A percentile compares a stretch with the other conserved stretches of the same genome.
These are phyloP conservation scores for Magnaporthiopsis poae DNA, from an alignment of 2,329 filamentous ascomycete species.

Conservation along the genomic window DNA sequence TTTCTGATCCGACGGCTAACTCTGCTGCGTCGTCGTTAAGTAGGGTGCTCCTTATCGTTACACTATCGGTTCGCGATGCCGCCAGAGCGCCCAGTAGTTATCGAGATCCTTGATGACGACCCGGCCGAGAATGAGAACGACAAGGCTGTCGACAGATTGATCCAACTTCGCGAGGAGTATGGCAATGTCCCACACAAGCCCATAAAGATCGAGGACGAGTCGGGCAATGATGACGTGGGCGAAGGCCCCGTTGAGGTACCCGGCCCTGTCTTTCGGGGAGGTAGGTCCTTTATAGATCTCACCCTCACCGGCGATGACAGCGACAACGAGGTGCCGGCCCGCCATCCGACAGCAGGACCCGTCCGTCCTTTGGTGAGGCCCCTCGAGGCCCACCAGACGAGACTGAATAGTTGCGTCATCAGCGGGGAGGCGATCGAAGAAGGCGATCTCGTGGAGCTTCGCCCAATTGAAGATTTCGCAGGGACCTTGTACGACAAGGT, in stretches of 20 bases:
- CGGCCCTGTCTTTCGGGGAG: not conserved
- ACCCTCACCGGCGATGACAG: not conserved
- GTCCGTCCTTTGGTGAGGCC: not conserved
- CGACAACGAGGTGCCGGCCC: not conserved
- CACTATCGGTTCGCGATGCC: not conserved
- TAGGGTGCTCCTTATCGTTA: no score
- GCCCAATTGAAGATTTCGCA: not conserved
- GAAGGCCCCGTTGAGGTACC: not conserved
- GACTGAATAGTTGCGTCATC: not conserved
- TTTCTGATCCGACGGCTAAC: not conserved
- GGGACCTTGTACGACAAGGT: slow-evolving; percentile 12
- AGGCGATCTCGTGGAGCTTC: not conserved
- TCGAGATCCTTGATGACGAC: not conserved
- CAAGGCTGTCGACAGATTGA: not conserved
- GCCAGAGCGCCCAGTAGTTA: not conserved
- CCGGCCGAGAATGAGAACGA: not conserved
- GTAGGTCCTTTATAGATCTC: not conserved
- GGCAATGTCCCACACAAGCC: not conserved
- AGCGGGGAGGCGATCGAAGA: not conserved
- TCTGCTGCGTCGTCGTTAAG: not conserved
- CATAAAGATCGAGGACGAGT: not conserved
- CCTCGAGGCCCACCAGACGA: not conserved
- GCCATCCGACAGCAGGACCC: no score
- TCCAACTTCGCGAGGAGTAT: not conserved
- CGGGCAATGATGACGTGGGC: not conserved